Evolutionary conservation across 768 basidiomycete species (phyloP).

Genomic region (Leucocoprinus birnbaumii): DNA sequence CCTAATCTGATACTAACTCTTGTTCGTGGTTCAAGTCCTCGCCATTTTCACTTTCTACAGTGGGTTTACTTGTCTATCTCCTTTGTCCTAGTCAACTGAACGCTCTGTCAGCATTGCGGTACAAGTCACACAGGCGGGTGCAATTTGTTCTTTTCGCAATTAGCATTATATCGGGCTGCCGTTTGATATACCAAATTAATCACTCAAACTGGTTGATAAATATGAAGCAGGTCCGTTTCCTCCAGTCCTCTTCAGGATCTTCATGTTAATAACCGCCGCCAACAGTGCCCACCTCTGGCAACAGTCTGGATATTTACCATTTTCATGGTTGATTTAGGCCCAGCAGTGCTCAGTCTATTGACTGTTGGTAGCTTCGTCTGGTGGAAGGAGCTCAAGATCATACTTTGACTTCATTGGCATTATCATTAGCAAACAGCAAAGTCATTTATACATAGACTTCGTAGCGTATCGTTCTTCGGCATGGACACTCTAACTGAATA

Average conservation of each 20-base stretch:
- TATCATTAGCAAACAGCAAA: too few species aligned
- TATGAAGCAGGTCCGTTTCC: constrained; percentile 71
- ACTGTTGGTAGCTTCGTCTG: constrained; percentile 55
- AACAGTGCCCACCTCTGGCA: constrained; percentile 71
- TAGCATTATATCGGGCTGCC: constrained; percentile 53
- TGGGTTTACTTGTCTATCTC: constrained; percentile 27
- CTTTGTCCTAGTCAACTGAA: background rate
- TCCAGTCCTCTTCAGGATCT: background rate
- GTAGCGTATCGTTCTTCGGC: background rate
- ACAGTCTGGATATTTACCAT: constrained; percentile 79
- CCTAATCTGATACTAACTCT: constrained; percentile 4
- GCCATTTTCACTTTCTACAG: constrained; percentile 76
- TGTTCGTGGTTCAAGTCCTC: constrained; percentile 44
- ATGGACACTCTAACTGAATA: background rate
- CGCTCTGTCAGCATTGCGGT: constrained; percentile 48
- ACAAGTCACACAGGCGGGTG: constrained; percentile 51
- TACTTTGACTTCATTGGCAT: constrained; percentile 17
- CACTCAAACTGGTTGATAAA: constrained; percentile 65
- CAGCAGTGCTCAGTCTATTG: constrained; percentile 54
- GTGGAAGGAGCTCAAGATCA: constrained; percentile 57
- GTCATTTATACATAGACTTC: too few species aligned
- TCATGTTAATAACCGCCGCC: background rate
- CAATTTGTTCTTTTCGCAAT: constrained; percentile 61
- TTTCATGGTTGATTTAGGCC: constrained; percentile 63
- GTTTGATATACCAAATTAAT: constrained; percentile 72